These are phyloP conservation scores for Daldinia eschscholtzii DNA, from an alignment of 2,329 filamentous ascomycete genomes.

Conservation along the genomic window DNA sequence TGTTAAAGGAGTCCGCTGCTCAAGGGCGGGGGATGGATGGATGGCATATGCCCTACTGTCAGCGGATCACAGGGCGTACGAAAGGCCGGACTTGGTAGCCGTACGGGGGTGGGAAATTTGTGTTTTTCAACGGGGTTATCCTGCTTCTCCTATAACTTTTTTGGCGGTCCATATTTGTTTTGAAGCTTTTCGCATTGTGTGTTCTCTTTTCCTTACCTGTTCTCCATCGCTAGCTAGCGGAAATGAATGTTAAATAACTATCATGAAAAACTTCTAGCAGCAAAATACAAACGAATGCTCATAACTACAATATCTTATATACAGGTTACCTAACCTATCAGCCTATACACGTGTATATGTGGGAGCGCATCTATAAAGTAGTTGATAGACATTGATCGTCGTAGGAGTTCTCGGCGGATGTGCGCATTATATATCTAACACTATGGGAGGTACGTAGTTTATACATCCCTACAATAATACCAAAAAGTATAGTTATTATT, in stretches of 20 bases:
- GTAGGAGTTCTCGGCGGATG: background rate
- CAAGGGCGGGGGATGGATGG: conserved; percentile 33
- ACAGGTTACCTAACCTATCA: background rate
- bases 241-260: conserved; percentile 42
- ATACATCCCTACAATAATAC: background rate
- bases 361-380: conserved; percentile 4
- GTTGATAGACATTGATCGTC: conserved; percentile 10
- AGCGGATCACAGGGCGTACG: conserved; percentile 36
- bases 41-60: conserved; percentile 31
- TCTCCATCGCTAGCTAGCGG: conserved; percentile 41
- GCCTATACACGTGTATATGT: background rate
- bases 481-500: background rate
- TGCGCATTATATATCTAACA: background rate
- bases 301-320: conserved; percentile 17
- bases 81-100: conserved; percentile 26
- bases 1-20: conserved; percentile 34
- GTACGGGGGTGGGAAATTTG: conserved; percentile 37
- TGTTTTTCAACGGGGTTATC: conserved; percentile 39
- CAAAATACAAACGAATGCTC: conserved; percentile 48
- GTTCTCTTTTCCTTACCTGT: conserved; percentile 39
- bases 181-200: conserved; percentile 48
- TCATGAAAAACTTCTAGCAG: conserved; percentile 45
- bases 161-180: conserved; percentile 43
- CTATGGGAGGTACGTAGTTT: background rate
- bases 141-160: conserved; percentile 44